phyloP scores from a whole-genome alignment of 768 basidiomycete genomes.

The Amanita polypyramis region DNA sequence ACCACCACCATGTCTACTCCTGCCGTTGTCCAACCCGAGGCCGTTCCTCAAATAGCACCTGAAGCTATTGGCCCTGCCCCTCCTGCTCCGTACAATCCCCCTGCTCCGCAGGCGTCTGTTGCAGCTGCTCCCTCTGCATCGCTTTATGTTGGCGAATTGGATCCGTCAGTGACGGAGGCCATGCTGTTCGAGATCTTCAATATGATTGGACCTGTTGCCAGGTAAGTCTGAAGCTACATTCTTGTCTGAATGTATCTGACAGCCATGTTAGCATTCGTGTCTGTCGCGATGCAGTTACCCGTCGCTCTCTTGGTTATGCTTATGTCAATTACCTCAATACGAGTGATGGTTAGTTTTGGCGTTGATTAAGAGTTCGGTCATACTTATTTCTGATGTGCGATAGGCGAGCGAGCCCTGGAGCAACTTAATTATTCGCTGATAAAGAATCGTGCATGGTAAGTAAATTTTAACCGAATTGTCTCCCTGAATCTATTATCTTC shows the following conservation, averaged over 20 bases:
- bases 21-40: slow-evolving; percentile 42
- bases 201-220: slow-evolving; percentile 98
- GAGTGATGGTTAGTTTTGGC: slow-evolving; percentile 60
- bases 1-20: slow-evolving; percentile 44
- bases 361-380: background rate
- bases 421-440: slow-evolving; percentile 99
- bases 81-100: slow-evolving; percentile 47
- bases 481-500: slow-evolving; percentile 11
- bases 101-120: slow-evolving; percentile 41
- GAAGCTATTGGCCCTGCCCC: slow-evolving; percentile 37
- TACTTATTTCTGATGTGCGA: slow-evolving; percentile 7
- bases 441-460: slow-evolving; percentile 92
- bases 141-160: slow-evolving; percentile 98
- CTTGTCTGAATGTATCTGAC: slow-evolving; percentile 6
- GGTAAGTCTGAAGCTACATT: slow-evolving; percentile 36
- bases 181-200: slow-evolving; percentile 99
- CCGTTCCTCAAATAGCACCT: slow-evolving; percentile 39
- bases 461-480: slow-evolving; percentile 11
- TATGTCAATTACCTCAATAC: slow-evolving; percentile 99
- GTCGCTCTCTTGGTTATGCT: slow-evolving; percentile 98
- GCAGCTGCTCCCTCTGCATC: slow-evolving; percentile 77
- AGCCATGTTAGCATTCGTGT: slow-evolving; percentile 74
- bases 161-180: slow-evolving; percentile 95
- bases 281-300: slow-evolving; percentile 98
- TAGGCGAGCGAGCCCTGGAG: slow-evolving; percentile 96